Evolutionary conservation across 441 rosid genomes (phyloP).

Genomic region (Pelargonium australe): DNA sequence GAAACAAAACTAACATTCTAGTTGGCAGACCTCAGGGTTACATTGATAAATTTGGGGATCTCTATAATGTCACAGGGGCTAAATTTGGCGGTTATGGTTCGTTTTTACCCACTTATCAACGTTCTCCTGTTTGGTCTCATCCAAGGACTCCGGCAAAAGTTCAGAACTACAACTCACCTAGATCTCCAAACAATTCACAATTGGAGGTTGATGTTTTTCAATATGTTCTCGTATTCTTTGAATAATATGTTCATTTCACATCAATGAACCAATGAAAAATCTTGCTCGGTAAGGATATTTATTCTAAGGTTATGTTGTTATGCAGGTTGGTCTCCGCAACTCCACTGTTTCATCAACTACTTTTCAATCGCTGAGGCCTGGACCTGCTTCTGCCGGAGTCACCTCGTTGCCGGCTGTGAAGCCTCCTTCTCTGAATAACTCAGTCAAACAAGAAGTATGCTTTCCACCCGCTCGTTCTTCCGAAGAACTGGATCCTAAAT

Average conservation of each 20-base stretch:
- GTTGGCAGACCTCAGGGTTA: background rate
- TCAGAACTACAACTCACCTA: constrained; percentile 42
- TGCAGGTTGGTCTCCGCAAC: constrained; percentile 44
- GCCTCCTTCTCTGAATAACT: constrained; percentile 32
- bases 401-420: constrained; percentile 34
- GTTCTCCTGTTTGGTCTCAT: constrained; percentile 68
- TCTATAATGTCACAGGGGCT: constrained; percentile 54
- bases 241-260: constrained; percentile 3
- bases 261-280: background rate
- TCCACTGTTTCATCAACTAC: constrained; percentile 34
- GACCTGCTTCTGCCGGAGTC: constrained; percentile 30
- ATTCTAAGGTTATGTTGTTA: constrained; percentile 21
- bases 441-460: constrained; percentile 40
- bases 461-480: constrained; percentile 32
- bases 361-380: constrained; percentile 38
- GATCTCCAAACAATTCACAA: constrained; percentile 55
- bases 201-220: constrained; percentile 49
- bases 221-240: background rate
- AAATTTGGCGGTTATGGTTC: constrained; percentile 98
- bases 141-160: constrained; percentile 51
- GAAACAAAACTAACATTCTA: background rate
- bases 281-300: constrained; percentile 17
- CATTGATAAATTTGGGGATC: background rate
- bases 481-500: constrained; percentile 36
- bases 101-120: constrained; percentile 70